phyloP scores from a whole-genome alignment of 495 filamentous ascomycete genomes.

The Penicillium dipodomyicola region DNA sequence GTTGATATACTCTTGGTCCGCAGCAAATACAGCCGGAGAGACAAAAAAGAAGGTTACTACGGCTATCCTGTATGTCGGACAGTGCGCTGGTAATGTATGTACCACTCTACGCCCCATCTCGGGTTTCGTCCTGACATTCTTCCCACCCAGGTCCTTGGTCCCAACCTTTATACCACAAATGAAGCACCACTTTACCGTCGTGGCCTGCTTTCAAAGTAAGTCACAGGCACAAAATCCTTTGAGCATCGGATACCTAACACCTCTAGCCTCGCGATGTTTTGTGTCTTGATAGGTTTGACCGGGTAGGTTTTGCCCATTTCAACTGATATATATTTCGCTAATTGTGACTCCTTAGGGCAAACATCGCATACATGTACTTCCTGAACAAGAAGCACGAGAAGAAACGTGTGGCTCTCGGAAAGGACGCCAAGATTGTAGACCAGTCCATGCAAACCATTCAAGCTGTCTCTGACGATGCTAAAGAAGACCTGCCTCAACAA shows the following conservation, averaged over 20 bases:
- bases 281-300: constrained; percentile 49
- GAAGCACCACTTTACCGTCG: constrained; percentile 54
- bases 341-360: constrained; percentile 27
- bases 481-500: constrained; percentile 39
- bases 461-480: constrained; percentile 36
- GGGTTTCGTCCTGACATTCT: not conserved
- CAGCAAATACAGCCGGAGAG: constrained; percentile 62
- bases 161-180: constrained; percentile 56
- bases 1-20: constrained; percentile 61
- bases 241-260: constrained; percentile 5
- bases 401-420: constrained; percentile 49
- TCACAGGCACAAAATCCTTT: not conserved
- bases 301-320: constrained; percentile 24
- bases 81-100: constrained; percentile 58
- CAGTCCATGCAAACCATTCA: constrained; percentile 41
- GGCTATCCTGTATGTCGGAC: constrained; percentile 55
- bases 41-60: constrained; percentile 63
- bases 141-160: constrained; percentile 49
- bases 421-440: constrained; percentile 42
- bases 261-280: constrained; percentile 51
- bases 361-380: constrained; percentile 42
- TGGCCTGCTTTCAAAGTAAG: constrained; percentile 53
- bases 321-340: not conserved
- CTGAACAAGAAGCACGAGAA: constrained; percentile 54
- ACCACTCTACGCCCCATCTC: not conserved